Evolutionary conservation across 2,329 filamentous ascomycete genomes (phyloP), one percentile per base, ranked within the genome.

Genomic region (Clarireedia monteithiana): DNA sequence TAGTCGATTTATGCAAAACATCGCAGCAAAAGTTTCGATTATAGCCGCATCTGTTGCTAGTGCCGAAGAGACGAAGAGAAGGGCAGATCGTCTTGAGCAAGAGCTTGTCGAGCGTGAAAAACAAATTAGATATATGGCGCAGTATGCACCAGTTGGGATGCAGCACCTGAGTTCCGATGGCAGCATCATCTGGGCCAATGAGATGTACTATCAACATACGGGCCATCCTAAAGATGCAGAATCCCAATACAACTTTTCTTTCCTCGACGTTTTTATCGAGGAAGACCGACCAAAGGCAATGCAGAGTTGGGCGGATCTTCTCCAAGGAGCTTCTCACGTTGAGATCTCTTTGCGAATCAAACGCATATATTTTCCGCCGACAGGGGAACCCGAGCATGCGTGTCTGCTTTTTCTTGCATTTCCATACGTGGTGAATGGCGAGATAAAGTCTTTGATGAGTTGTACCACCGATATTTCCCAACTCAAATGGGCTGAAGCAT

Each of bases 61-160:
- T 39, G 60, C 60, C 6, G 63, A 64, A 15, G 64, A 55, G 52
- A 57, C 51, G 17, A 52, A 12, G 20, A 30, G 50, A 47, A 53
- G 55, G 14, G 47, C 55, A 12, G 42, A 55, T 34, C 44, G 50
- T 24, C 27, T 59, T n/a, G 58, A 59, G 27, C 45, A 39, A 23
- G 58, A 56, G 50, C 46, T 58, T 3, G 51, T 48, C 17, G 51
- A 55, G 49, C 50, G 54, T 48, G 55, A 58, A 56, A 45, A 56
- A 52, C 58, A 64, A 45, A 63, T 64, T 38, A 49, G 58, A 17
- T 66, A 66, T 42, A 66, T 68, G 63, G 66, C 66, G 17, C 59
- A 67, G 36, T 59, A 68, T 49, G 63, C 63, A 9, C 62, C 64
- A 24, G 60, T 67, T 48, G 65, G 65, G 12, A 66, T 67, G 63